These are phyloP conservation scores for Phoma sp. DNA, from an alignment of 2,329 filamentous ascomycete genomes.

Conservation along the genomic window DNA sequence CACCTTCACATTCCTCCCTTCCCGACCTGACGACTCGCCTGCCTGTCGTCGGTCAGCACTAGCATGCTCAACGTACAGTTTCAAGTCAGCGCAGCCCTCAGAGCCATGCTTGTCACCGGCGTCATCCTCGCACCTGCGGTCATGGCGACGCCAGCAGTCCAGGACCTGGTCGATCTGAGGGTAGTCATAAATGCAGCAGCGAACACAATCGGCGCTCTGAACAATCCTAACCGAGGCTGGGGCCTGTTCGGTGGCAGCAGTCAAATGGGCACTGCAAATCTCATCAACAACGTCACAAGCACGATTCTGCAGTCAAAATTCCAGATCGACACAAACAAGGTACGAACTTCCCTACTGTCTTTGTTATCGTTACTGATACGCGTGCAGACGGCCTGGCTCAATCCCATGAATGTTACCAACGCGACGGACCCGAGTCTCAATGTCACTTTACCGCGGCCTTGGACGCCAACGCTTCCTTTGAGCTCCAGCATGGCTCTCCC, in stretches of 20 bases:
- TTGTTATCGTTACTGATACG: neutral
- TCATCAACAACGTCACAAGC: constrained; percentile 42
- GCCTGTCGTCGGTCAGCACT: neutral
- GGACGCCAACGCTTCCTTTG: constrained; percentile 26
- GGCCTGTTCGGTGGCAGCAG: constrained; percentile 23
- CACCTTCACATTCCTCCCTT: constrained; percentile 9
- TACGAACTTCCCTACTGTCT: constrained; percentile 1
- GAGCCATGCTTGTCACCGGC: constrained; percentile 37
- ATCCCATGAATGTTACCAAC: constrained; percentile 9
- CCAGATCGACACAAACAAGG: constrained; percentile 41
- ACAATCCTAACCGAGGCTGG: constrained; percentile 39
- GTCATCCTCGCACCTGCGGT: constrained; percentile 33
- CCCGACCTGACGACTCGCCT: constrained; percentile 2
- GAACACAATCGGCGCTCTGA: constrained; percentile 33
- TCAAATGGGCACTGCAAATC: constrained; percentile 39
- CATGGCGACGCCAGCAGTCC: constrained; percentile 34
- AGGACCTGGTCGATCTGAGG: constrained; percentile 38
- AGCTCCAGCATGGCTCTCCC: constrained; percentile 23
- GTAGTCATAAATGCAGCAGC: constrained; percentile 37
- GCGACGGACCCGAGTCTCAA: constrained; percentile 13
- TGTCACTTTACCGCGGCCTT: constrained; percentile 7
- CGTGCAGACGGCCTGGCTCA: constrained; percentile 29
- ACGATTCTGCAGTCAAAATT: constrained; percentile 40
- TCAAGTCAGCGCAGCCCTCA: constrained; percentile 5
- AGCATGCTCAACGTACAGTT: constrained; percentile 4